A percentile compares a stretch with the other conserved stretches of the same genome.
Conservation (phyloP, 768 basidiomycete species). For the Phylloporus rhodoxanthus region DNA sequence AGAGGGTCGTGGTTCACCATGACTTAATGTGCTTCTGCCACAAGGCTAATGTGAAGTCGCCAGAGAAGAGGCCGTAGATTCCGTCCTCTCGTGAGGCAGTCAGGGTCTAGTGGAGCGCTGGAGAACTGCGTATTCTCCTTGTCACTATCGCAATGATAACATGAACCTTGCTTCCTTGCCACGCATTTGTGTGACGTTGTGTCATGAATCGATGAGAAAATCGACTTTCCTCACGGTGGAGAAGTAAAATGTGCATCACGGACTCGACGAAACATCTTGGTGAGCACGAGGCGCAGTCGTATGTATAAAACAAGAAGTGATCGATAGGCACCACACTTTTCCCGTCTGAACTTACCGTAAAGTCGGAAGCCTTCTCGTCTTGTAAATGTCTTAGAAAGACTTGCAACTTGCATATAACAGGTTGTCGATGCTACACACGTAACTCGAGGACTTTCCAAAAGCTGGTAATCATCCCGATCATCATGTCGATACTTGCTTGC, state of each 20-base stretch:
- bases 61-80: neutral
- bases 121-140: neutral
- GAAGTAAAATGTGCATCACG: neutral
- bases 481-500: no score
- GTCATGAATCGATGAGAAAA: slow-evolving; percentile 1
- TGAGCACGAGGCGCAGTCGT: neutral
- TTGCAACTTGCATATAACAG: slow-evolving; percentile 1
- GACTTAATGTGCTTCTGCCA: slow-evolving; percentile 11
- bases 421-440: neutral
- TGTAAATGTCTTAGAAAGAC: slow-evolving; percentile 4
- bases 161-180: slow-evolving; percentile 7
- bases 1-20: slow-evolving; percentile 3
- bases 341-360: slow-evolving; percentile 6
- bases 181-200: neutral
- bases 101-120: slow-evolving; percentile 12
- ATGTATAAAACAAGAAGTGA: slow-evolving; percentile 1
- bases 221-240: neutral
- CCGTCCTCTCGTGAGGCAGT: neutral
- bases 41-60: slow-evolving; percentile 11
- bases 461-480: no score
- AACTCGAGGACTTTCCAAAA: neutral
- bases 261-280: neutral
- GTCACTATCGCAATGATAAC: neutral
- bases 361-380: neutral
- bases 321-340: neutral